Percentiles rank a stretch among this genome's conserved stretches.
phyloP scores from a whole-genome alignment of 495 filamentous ascomycete species.

The Neurospora sp. region DNA sequence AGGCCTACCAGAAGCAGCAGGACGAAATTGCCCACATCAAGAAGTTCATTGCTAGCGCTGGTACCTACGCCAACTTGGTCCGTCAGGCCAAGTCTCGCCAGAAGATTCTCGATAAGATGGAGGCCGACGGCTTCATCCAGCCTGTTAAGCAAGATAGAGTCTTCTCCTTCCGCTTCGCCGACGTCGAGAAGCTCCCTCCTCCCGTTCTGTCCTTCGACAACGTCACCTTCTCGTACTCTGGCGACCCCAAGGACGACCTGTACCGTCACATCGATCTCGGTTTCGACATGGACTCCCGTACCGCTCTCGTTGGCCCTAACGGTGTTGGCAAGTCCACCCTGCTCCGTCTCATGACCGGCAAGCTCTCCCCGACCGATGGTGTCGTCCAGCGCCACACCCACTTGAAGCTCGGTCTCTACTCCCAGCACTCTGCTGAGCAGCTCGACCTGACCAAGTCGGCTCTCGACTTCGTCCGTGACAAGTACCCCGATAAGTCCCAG shows the following conservation, averaged over 20 bases:
- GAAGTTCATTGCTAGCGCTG: conserved; percentile 98
- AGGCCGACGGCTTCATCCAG: conserved; percentile 97
- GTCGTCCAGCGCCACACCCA: conserved; percentile 86
- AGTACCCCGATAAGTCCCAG: conserved; percentile 77
- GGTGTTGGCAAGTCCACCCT: conserved; percentile 99
- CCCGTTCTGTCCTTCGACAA: conserved; percentile 94
- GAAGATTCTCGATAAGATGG: conserved; percentile 99
- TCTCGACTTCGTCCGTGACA: conserved; percentile 95
- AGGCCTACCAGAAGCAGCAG: conserved; percentile 97
- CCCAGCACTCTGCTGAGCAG: conserved; percentile 95
- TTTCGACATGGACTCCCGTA: conserved; percentile 98
- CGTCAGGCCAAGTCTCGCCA: conserved; percentile 97
- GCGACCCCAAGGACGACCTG: conserved; percentile 76
- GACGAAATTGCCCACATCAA: conserved; percentile 99
- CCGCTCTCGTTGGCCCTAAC: conserved; percentile 94
- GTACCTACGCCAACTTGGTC: conserved; percentile 99
- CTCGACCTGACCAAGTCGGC: conserved; percentile 96
- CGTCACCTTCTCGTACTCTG: conserved; percentile 96
- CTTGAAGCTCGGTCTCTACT: conserved; percentile 96
- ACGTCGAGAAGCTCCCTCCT: conserved; percentile 95
- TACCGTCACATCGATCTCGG: conserved; percentile 95
- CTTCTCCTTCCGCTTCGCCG: conserved; percentile 97
- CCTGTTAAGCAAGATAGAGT: conserved; percentile 75
- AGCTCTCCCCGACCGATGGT: conserved; percentile 76
- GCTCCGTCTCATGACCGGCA: conserved; percentile 93